Evolutionary conservation across 257 asterid species (phyloP).

Genomic region (Paraleonurus japonicus): DNA sequence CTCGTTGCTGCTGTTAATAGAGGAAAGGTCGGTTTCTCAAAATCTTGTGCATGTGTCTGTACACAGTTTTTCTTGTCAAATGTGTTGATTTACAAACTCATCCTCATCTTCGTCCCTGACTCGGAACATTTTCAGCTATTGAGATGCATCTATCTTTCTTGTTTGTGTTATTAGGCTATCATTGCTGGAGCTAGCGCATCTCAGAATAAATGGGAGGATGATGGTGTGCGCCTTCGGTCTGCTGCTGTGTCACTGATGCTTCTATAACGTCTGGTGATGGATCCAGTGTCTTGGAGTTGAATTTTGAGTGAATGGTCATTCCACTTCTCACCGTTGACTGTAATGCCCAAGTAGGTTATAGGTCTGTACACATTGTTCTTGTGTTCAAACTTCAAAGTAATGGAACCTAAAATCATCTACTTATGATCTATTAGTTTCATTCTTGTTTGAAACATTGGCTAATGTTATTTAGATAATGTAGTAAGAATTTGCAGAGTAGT

Average conservation of each 20-base stretch:
- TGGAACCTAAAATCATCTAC: not conserved
- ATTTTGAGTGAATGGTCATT: no score
- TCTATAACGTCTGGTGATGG: conserved; percentile 24
- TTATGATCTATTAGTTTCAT: not conserved
- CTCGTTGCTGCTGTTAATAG: conserved; percentile 80
- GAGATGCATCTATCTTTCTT: not conserved
- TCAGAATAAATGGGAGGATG: conserved; percentile 61
- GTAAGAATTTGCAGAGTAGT: no score
- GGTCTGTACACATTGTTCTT: not conserved
- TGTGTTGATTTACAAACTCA: not conserved
- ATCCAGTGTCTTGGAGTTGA: not conserved
- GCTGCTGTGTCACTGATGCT: conserved; percentile 83
- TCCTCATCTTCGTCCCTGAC: not conserved
- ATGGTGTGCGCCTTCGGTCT: conserved; percentile 79
- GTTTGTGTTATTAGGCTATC: conserved; percentile 41
- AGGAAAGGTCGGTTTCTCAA: conserved; percentile 60
- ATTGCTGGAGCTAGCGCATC: conserved; percentile 93
- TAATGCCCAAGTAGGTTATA: not conserved
- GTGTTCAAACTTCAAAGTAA: not conserved
- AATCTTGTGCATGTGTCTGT: not conserved
- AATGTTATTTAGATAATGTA: no score
- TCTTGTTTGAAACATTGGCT: not conserved
- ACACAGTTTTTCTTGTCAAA: not conserved
- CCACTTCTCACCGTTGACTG: not conserved
- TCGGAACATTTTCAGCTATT: not conserved